A percentile compares a stretch with the other conserved stretches of the same genome.
These are phyloP conservation scores for Arachnopeziza araneosa DNA, from an alignment of 2,329 filamentous ascomycete genomes.

Conservation along the genomic window DNA sequence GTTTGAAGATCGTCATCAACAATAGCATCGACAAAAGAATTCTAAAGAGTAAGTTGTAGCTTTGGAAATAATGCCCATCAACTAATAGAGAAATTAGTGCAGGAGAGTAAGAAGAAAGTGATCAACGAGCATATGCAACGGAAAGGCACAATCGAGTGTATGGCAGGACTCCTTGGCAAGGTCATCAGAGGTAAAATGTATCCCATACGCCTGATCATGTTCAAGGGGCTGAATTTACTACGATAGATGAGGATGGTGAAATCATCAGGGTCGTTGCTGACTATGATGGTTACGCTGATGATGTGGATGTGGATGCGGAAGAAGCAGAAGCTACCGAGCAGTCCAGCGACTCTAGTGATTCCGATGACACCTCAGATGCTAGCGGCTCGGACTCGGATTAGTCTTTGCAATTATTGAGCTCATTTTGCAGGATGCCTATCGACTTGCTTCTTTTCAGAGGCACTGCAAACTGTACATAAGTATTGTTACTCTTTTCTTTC, in stretches of 20 bases:
- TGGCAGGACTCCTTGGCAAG: not conserved
- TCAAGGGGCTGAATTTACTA: not conserved
- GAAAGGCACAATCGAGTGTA: not conserved
- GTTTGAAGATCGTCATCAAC: conserved; percentile 48
- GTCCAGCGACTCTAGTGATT: no score
- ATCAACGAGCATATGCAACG: not conserved
- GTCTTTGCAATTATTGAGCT: no score
- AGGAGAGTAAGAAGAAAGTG: conserved; percentile 4
- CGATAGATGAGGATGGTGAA: not conserved
- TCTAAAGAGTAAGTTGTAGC: conserved; percentile 22
- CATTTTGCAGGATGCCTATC: no score
- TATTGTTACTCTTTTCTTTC: no score
- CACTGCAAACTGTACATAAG: no score
- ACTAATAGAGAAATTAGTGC: not conserved
- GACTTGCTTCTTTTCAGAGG: no score
- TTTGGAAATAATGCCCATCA: not conserved
- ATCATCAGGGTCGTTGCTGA: not conserved
- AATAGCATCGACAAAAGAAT: conserved; percentile 53
- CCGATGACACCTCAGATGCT: no score
- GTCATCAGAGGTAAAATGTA: not conserved
- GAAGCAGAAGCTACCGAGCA: no score
- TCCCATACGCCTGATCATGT: not conserved
- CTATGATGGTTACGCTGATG: conserved; percentile 32
- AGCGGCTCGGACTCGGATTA: no score
- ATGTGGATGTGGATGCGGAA: not conserved